Evolutionary conservation across 306 rosid species (phyloP), one percentile per base, ranked within the genome.

Genomic region (Lagenaria siceraria): DNA sequence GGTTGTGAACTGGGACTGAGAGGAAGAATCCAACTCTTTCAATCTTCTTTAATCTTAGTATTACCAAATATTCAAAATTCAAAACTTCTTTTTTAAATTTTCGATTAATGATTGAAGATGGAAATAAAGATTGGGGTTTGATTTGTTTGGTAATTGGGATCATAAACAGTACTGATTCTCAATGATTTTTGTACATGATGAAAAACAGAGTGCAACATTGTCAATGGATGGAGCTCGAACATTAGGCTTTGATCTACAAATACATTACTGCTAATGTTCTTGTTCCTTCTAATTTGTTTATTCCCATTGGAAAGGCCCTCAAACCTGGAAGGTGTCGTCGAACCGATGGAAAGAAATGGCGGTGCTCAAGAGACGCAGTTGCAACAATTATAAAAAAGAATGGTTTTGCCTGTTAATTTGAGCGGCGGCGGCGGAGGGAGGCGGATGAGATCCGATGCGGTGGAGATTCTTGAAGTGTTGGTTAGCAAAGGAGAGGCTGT

Each of bases 291-390:
- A 86, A 89, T 88, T 87, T 92, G 49, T 96, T 95, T 55, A 74
- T 89, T 36, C 99, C 99, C 11, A 89, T 92, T 53, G 86, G 82
- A 79, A 95, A 87, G 79, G 97, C 97, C 17, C 85, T 92, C 56
- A 92, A 92, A 82, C 99, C 98, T 24, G 98, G 99, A 43, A 87
- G 99, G 92, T 95, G 99, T 82, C 86, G 99, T 60, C 87, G 99
- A 80, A 95, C 99, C 4, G 99, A 95, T 86, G 99, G 99, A 77
- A 95, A 95, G 93, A 95, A 95, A 92, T 95, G 99, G 99, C 97
- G 99, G 81, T 95, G 99, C 96, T 92, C 98, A 8, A 92, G 99
- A 84, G 97, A 93, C 78, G 97, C 97, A 33, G 97, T 91, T 42
- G 91, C 90, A n/a, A n/a, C n/a, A n/a, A n/a, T n/a, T n/a, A n/a